Conservation (phyloP, 371 early-diverging fungal genomes). For the Apophysomyces sp. region DNA sequence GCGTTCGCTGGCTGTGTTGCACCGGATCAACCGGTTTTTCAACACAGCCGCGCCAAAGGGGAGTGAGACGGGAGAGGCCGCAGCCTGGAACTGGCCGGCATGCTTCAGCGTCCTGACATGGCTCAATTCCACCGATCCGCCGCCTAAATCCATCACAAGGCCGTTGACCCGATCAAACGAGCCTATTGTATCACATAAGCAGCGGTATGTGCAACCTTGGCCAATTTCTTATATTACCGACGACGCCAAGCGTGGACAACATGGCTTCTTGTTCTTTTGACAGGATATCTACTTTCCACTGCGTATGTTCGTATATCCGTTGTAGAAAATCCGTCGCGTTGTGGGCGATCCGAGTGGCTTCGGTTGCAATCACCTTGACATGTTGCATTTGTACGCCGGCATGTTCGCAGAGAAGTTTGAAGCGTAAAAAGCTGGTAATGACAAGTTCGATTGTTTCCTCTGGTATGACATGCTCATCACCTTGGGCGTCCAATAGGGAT, state of each 20-base stretch:
- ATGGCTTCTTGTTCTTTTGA: constrained; percentile 47
- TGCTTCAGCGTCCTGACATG: constrained; percentile 25
- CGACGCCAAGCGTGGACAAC: constrained; percentile 48
- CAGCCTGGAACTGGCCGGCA: constrained; percentile 3
- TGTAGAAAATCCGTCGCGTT: constrained; percentile 43
- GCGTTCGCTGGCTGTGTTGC: neutral
- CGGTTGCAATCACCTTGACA: constrained; percentile 53
- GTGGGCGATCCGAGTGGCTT: constrained; percentile 53
- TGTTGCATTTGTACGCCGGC: constrained; percentile 32
- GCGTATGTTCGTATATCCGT: constrained; percentile 39
- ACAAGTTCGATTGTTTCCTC: constrained; percentile 43
- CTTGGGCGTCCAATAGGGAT: constrained; percentile 50
- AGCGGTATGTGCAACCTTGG: neutral
- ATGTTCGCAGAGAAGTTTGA: constrained; percentile 46
- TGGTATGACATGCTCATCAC: constrained; percentile 31
- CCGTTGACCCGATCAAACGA: constrained; percentile 49
- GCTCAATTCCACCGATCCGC: constrained; percentile 53
- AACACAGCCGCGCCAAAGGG: constrained; percentile 53
- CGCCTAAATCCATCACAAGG: constrained; percentile 57
- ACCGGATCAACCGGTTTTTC: constrained; percentile 19
- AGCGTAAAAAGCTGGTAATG: constrained; percentile 45
- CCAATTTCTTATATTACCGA: constrained; percentile 12
- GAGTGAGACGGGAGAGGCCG: constrained; percentile 37
- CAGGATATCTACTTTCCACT: constrained; percentile 40
- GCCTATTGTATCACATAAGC: constrained; percentile 15